These are phyloP conservation scores for Mucor irregularis DNA, from an alignment of 371 early-diverging fungal genomes.

Conservation along the genomic window DNA sequence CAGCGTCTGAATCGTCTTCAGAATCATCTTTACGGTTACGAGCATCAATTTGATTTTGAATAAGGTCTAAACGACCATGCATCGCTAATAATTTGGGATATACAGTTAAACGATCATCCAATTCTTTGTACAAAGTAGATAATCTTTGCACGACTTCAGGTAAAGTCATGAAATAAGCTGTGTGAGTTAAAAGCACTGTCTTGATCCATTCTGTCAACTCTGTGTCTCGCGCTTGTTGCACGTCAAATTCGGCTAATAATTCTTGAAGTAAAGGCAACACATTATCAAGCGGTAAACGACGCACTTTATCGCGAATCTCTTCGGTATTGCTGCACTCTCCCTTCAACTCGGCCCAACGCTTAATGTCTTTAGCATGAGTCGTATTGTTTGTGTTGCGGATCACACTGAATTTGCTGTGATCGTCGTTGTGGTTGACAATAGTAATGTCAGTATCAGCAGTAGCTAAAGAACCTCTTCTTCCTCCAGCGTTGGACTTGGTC, in stretches of 20 bases:
- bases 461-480: conserved; percentile 14
- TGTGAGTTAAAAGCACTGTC: conserved; percentile 64
- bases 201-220: conserved; percentile 69
- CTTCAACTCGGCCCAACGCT: conserved; percentile 19
- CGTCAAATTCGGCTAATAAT: conserved; percentile 18
- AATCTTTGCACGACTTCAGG: conserved; percentile 61
- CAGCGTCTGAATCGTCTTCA: conserved; percentile 34
- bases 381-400: conserved; percentile 1
- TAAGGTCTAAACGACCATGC: conserved; percentile 72
- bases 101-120: conserved; percentile 56
- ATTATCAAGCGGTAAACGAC: conserved; percentile 21
- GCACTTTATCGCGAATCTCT: conserved; percentile 22
- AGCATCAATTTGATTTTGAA: conserved; percentile 65
- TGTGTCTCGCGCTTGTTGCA: conserved; percentile 18
- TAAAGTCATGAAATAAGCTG: conserved; percentile 60
- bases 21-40: conserved; percentile 44
- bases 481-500: background rate
- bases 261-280: conserved; percentile 24
- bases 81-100: conserved; percentile 63
- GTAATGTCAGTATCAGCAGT: background rate
- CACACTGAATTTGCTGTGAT: conserved; percentile 24
- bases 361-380: background rate
- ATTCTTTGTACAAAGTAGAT: conserved; percentile 59
- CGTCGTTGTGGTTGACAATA: conserved; percentile 10
- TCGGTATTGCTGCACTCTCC: conserved; percentile 10